Evolutionary conservation across 225 moss, liverwort and hornwort species (phyloP).

Genomic region (Polytrichum formosum): DNA sequence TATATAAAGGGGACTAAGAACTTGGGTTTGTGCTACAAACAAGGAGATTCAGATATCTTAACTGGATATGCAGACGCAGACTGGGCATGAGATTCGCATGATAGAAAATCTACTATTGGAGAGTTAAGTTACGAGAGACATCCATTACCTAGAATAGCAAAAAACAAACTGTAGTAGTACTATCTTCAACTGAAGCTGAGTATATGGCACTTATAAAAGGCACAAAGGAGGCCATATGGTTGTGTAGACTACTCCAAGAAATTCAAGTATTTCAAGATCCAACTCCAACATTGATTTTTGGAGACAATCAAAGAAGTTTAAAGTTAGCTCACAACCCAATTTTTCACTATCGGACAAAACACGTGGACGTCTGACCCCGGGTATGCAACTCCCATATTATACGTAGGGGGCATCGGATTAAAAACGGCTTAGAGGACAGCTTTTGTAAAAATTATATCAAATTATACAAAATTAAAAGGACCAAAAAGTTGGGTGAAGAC

Average conservation of each 20-base stretch:
- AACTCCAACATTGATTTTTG: not conserved
- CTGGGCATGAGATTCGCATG: not conserved
- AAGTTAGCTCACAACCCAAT: constrained; percentile 1
- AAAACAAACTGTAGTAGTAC: not conserved
- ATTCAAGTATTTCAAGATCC: not conserved
- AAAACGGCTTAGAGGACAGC: too few relatives aligned
- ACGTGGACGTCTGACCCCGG: constrained; percentile 2
- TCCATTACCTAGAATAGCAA: not conserved
- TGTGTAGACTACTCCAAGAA: not conserved
- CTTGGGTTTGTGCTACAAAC: not conserved
- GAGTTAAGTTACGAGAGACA: not conserved
- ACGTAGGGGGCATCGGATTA: too few relatives aligned
- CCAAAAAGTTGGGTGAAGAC: too few relatives aligned
- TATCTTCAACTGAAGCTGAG: not conserved
- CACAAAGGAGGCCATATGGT: constrained; percentile 1
- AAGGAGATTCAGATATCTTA: not conserved
- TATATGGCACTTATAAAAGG: not conserved
- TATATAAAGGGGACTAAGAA: not conserved
- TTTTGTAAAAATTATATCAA: too few relatives aligned
- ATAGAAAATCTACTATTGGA: not conserved
- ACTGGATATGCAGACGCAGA: not conserved
- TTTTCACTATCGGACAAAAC: constrained; percentile 9
- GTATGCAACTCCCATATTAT: too few relatives aligned
- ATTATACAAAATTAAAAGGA: too few relatives aligned
- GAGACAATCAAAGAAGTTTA: constrained; percentile 8